Percentiles rank a stretch among this genome's conserved stretches.
Evolutionary conservation across 2,329 filamentous ascomycete genomes (phyloP).

Genomic region (Phyllosticta citriasiana): DNA sequence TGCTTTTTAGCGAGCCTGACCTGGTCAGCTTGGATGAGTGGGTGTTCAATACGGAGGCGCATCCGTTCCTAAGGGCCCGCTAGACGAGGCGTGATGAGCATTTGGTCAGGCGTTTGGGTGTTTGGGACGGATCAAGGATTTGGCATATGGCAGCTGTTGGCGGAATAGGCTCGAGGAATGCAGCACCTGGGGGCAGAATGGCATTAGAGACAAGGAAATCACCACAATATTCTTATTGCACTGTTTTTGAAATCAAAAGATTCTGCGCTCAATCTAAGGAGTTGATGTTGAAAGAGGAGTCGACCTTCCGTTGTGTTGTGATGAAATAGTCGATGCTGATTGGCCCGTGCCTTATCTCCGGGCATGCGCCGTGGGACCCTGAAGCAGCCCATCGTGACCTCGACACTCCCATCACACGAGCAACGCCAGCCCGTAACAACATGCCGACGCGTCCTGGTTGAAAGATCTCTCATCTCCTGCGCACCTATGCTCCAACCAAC

Average conservation of each 20-base stretch:
- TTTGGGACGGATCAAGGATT: not conserved
- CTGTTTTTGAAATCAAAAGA: too few species aligned
- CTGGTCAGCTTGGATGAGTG: slow-evolving; percentile 57
- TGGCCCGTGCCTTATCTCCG: not conserved
- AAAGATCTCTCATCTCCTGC: not conserved
- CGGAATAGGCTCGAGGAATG: not conserved
- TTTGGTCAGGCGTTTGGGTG: not conserved
- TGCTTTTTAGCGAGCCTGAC: slow-evolving; percentile 64
- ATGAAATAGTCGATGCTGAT: not conserved
- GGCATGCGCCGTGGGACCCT: not conserved
- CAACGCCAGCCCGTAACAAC: not conserved
- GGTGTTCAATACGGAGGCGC: slow-evolving; percentile 51
- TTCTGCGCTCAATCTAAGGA: too few species aligned
- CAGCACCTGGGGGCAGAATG: not conserved
- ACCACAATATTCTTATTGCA: not conserved
- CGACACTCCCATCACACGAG: not conserved
- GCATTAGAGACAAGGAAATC: not conserved
- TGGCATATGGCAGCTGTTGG: not conserved
- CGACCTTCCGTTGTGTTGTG: not conserved
- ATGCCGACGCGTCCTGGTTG: not conserved
- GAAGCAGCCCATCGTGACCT: not conserved
- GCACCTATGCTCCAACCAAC: not conserved
- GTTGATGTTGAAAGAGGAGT: not conserved
- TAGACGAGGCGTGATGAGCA: not conserved
- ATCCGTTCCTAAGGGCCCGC: slow-evolving; percentile 37